phyloP scores from a whole-genome alignment of 2,329 filamentous ascomycete species.

The Monosporascus sp. region DNA sequence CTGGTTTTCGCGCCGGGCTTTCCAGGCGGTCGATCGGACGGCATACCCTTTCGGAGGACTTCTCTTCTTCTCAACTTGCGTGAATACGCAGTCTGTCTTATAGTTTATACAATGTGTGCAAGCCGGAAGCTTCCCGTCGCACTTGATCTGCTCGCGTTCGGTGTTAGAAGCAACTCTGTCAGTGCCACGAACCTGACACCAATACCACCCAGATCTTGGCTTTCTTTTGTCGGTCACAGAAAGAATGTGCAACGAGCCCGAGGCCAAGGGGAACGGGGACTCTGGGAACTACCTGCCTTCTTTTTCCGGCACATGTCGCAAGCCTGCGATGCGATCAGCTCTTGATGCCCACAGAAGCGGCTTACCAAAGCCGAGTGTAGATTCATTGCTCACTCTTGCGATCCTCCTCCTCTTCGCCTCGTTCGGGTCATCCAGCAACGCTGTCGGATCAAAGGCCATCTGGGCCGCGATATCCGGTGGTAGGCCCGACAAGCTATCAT shows the following conservation, averaged over 20 bases:
- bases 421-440: conserved; percentile 59
- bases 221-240: too few species aligned
- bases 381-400: conserved; percentile 59
- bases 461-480: conserved; percentile 53
- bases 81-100: conserved; percentile 96
- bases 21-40: conserved; percentile 1
- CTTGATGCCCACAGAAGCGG: background rate
- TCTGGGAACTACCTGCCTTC: conserved; percentile 6
- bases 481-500: conserved; percentile 55
- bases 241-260: too few species aligned
- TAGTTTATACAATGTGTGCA: conserved; percentile 97
- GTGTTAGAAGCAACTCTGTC: background rate
- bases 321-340: conserved; percentile 47
- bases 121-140: conserved; percentile 89
- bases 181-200: background rate
- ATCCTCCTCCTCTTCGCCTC: conserved; percentile 88
- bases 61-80: conserved; percentile 97
- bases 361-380: background rate
- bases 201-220: background rate
- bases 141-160: conserved; percentile 67
- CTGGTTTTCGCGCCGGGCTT: conserved; percentile 1
- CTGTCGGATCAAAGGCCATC: conserved; percentile 52
- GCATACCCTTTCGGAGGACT: conserved; percentile 90
- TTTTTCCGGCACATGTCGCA: conserved; percentile 75
- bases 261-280: background rate